Evolutionary conservation across 495 filamentous ascomycete genomes (phyloP).

Genomic region (Xylaria bambusicola): DNA sequence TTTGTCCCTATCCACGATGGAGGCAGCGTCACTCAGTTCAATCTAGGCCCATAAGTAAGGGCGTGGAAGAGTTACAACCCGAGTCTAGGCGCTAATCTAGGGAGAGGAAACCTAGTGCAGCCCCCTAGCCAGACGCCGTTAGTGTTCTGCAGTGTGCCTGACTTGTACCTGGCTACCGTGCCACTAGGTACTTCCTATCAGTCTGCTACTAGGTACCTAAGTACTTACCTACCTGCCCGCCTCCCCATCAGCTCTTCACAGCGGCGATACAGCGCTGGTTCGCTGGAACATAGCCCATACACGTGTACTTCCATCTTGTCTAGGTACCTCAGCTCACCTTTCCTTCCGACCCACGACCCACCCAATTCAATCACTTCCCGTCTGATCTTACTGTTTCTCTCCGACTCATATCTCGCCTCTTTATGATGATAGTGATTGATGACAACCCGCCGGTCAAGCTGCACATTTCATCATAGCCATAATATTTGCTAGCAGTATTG

Average conservation of each 20-base stretch:
- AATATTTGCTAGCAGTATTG: constrained; percentile 2
- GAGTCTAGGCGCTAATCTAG: neutral
- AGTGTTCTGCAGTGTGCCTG: constrained; percentile 16
- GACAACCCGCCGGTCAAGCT: constrained; percentile 4
- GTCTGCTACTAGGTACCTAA: neutral
- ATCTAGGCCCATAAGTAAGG: too few species aligned
- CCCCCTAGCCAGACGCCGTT: neutral
- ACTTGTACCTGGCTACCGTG: neutral
- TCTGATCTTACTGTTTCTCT: neutral
- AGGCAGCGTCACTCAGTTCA: too few species aligned
- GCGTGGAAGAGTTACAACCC: too few species aligned
- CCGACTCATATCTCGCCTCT: neutral
- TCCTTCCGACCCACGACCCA: constrained; percentile 1
- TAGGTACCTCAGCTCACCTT: constrained; percentile 3
- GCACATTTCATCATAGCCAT: neutral
- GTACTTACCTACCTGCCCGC: too few species aligned
- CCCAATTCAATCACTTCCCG: neutral
- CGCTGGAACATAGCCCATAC: neutral
- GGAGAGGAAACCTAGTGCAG: neutral
- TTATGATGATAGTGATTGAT: neutral
- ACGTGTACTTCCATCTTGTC: too few species aligned
- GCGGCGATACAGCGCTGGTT: neutral
- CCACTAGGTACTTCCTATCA: neutral
- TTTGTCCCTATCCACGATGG: too few species aligned
- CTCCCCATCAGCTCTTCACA: too few species aligned